Evolutionary conservation across 306 rosid genomes (phyloP).

Genomic region (Ziziphus jujuba): DNA sequence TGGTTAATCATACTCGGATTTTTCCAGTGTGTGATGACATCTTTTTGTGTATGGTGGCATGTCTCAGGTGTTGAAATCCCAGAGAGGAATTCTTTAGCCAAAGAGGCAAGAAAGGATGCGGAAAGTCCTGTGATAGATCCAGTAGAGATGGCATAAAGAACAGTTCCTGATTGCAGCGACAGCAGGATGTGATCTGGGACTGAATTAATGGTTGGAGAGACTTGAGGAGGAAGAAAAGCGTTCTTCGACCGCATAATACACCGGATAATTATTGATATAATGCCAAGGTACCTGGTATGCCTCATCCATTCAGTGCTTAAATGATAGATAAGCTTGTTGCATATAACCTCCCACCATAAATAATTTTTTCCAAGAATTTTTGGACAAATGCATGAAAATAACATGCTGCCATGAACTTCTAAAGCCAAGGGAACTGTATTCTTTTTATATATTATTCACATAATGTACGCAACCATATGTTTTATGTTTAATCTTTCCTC

Average conservation of each 20-base stretch:
- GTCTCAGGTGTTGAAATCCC: constrained; percentile 73
- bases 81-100: constrained; percentile 48
- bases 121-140: constrained; percentile 43
- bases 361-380: background rate
- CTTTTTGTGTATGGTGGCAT: constrained; percentile 11
- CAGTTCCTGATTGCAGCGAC: constrained; percentile 78
- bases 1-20: background rate
- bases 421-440: too few species aligned
- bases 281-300: too few species aligned
- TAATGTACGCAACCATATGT: too few species aligned
- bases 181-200: constrained; percentile 86
- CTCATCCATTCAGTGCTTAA: too few species aligned
- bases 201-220: constrained; percentile 81
- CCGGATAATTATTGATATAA: background rate
- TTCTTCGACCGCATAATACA: constrained; percentile 11
- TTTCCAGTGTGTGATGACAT: background rate
- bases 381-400: background rate
- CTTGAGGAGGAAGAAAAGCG: constrained; percentile 79
- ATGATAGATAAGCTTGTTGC: too few species aligned
- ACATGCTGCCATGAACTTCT: background rate
- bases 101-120: constrained; percentile 40
- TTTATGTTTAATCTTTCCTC: too few species aligned
- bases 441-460: too few species aligned
- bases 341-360: too few species aligned
- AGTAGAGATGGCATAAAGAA: constrained; percentile 78